These are phyloP conservation scores for Trichoderma atrobrunneum DNA, from an alignment of 2,329 filamentous ascomycete species.

Conservation along the genomic window DNA sequence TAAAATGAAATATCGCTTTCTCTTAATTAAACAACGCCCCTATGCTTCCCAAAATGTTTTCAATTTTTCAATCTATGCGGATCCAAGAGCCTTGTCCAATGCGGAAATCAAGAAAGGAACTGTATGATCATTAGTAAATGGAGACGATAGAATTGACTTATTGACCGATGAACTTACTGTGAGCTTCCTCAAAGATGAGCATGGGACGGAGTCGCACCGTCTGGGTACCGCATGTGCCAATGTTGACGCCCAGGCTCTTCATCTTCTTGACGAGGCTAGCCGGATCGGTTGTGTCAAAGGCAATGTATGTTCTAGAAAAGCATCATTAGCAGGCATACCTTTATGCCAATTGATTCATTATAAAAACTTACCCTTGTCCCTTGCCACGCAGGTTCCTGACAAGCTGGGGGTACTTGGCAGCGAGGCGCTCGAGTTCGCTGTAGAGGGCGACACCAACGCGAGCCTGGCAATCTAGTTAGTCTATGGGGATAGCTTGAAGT, in stretches of 20 bases:
- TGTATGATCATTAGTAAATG: background rate
- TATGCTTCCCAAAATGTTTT: background rate
- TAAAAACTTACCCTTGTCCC: conserved; percentile 52
- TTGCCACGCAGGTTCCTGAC: conserved; percentile 74
- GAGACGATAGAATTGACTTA: background rate
- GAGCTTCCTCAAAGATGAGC: conserved; percentile 75
- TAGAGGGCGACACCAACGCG: conserved; percentile 68
- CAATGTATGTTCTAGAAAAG: conserved; percentile 63
- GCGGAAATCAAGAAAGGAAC: conserved; percentile 2
- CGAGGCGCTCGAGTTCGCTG: conserved; percentile 59
- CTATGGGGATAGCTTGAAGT: background rate
- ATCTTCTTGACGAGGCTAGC: conserved; percentile 68
- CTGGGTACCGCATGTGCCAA: conserved; percentile 68
- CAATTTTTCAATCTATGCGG: background rate
- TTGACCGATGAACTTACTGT: conserved; percentile 40
- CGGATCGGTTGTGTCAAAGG: conserved; percentile 69
- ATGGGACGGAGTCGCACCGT: conserved; percentile 75
- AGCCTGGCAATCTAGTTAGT: conserved; percentile 33
- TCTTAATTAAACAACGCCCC: background rate
- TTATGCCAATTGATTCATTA: too few relatives aligned
- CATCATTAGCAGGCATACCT: background rate
- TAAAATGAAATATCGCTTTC: background rate
- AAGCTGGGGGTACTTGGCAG: conserved; percentile 63
- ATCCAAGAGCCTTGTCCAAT: conserved; percentile 12
- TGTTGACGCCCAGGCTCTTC: conserved; percentile 71